Base-by-base conservation (phyloP, 1,284 basidiomycete genomes). In the Grifola frondosa region DNA sequence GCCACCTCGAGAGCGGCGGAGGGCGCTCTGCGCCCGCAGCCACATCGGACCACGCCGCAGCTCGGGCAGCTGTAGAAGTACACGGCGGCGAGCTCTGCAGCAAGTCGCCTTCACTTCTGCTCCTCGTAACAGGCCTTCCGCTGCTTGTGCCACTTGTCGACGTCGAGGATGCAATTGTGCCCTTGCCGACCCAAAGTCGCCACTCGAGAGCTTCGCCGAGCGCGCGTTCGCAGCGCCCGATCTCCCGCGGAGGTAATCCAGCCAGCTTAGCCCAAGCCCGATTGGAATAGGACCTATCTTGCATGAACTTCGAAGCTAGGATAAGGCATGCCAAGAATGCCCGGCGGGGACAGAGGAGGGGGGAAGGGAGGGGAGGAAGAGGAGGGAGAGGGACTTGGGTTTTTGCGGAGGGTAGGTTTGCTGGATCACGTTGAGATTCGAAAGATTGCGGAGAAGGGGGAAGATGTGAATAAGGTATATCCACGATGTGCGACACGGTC, bases 271-370 rank as follows among this genome's bases (percentile, higher is more conserved):
- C 84, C 93, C 93, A 97, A 15, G 93, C 92, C 16, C 84, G 79
- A 63, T 97, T 96, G 12, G 88, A 92, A 59, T 94, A 97, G 41
- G 88, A 92, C 43, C 88, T 84, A 60, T 97, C 94, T 68, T 95
- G 91, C 45, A 89, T 80, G 64, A 95, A 96, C 62, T 97, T 97
- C 21, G 88, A 87, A 0, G 93, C 92, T 32, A 92, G 73, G 49
- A 97, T 91, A 26, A 97, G 71, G 0, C 90, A 83, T 0, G 91
- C 91, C 7, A 97, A 73, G 66, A 97, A 96, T 2, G 91, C 83
- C 30, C 92, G 79, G 15, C 92, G 78, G 2, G 92, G 90, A 60
- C 93, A 96, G 28, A 91, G 75, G 17, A 94, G 75, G 0, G 90
- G 90, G 0, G 85, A 88, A 0, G 84, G 85, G n/a, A 85, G 71